Evolutionary conservation across 495 filamentous ascomycete genomes (phyloP), one percentile per base, ranked within the genome.

Genomic region (Hypomontagnella submonticulosa): DNA sequence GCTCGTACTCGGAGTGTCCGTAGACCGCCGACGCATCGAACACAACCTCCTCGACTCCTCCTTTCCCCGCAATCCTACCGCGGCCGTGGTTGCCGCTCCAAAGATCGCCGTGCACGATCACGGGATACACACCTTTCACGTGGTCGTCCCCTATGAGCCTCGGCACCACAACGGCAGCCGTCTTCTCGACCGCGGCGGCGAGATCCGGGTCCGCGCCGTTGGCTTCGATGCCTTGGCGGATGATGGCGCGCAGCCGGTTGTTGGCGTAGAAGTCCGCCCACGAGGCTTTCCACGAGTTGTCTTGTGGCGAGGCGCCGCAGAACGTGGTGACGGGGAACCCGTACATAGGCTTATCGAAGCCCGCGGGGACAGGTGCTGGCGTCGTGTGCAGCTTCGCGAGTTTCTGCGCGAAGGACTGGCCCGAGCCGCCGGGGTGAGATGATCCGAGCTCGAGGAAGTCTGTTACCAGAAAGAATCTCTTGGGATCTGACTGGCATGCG

Each of bases 241-340:
- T 68, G 27, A 96, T 87, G n/a, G 79, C 80, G 4, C 85, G 74
- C 30, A 97, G 71, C 1, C 93, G 81, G 60, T 89, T 87, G 20
- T 93, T 80, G 0, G 88, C 90, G 69, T 90, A 97, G 69, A 97
- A 97, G 0, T 90, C 86, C 0, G 89, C 86, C 94, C 94, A 98
- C 4, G 80, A 87, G 18, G 79, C 75, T 47, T 76, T 81, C 69
- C 81, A 93, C 2, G 70, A 71, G 71, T 97, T 98, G 15, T 90
- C 83, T 77, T 97, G 93, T 49, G 80, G 82, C 15, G 92, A 93
- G 46, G 91, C 84, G 2, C 94, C 93, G 75, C 93, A 97, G 78
- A 88, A 97, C 1, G 82, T 97, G 3, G 91, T 79, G 1, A 88
- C 89, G 0, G 89, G 88, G 73, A 97, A 97, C 6, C 94, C 93